Conservation (phyloP, 805 yeast species). For the Saturnispora diversa region DNA sequence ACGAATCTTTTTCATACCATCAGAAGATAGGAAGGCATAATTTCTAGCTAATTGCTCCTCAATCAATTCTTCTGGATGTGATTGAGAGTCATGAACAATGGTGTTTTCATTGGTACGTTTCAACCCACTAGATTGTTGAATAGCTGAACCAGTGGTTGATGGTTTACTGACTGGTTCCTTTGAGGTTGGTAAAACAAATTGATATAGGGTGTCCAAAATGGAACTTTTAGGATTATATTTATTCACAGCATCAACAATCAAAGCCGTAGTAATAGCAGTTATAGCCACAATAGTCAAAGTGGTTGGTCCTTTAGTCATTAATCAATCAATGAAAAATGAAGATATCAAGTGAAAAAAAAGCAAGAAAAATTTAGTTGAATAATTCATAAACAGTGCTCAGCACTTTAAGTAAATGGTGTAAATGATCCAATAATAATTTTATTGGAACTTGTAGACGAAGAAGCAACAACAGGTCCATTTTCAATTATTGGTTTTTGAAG, state of each 20-base stretch:
- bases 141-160: conserved; percentile 2
- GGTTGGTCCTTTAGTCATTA: not conserved
- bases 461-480: conserved; percentile 12
- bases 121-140: not conserved
- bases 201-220: conserved; percentile 2
- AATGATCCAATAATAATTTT: conserved; percentile 16
- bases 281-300: not conserved
- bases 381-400: not conserved
- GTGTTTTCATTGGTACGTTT: conserved; percentile 13
- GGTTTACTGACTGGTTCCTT: not conserved
- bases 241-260: conserved; percentile 5
- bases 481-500: not conserved
- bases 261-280: conserved; percentile 3
- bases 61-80: conserved; percentile 58
- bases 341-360: not conserved
- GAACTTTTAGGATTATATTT: not conserved
- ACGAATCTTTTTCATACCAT: conserved; percentile 70
- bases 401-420: conserved; percentile 6
- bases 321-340: not conserved
- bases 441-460: conserved; percentile 11
- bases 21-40: conserved; percentile 83
- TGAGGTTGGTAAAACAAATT: not conserved
- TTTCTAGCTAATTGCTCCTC: conserved; percentile 91
- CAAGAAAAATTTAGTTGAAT: not conserved
- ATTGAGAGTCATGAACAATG: conserved; percentile 9